A percentile compares a stretch with the other conserved stretches of the same genome.
Evolutionary conservation across 345 rosid species (phyloP).

Genomic region (Cardamine occulta): DNA sequence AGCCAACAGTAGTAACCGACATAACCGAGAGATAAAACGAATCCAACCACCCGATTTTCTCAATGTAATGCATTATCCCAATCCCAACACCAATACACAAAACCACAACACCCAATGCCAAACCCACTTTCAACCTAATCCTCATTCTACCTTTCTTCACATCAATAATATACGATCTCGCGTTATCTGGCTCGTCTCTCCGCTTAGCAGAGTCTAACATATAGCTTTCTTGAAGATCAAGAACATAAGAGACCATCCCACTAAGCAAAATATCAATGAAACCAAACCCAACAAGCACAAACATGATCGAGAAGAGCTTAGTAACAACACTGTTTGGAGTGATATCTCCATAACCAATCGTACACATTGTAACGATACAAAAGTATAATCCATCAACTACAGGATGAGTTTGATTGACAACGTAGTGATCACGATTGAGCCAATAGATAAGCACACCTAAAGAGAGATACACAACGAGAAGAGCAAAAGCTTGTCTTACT

Average conservation of each 20-base stretch:
- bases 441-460: conserved; percentile 79
- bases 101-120: conserved; percentile 91
- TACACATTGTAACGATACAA: conserved; percentile 95
- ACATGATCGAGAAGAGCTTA: conserved; percentile 82
- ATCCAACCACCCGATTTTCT: conserved; percentile 83
- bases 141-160: conserved; percentile 98
- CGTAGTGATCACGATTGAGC: conserved; percentile 62
- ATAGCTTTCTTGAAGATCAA: conserved; percentile 89
- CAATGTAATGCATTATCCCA: conserved; percentile 82
- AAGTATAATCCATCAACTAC: conserved; percentile 90
- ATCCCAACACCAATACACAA: conserved; percentile 84
- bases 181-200: conserved; percentile 51
- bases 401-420: conserved; percentile 75
- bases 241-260: conserved; percentile 94
- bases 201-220: conserved; percentile 65
- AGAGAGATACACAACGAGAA: conserved; percentile 67
- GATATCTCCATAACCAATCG: conserved; percentile 94
- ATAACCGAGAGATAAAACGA: conserved; percentile 90
- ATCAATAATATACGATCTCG: conserved; percentile 69
- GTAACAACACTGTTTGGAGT: conserved; percentile 72
- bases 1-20: conserved; percentile 97
- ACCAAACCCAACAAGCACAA: conserved; percentile 90
- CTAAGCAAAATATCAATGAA: conserved; percentile 82
- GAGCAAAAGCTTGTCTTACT: conserved; percentile 63
- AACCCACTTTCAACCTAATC: conserved; percentile 90